Evolutionary conservation across 139 green algal genomes (phyloP), one percentile per base, ranked within the genome.

Genomic region (Astrephomene gubernaculifera): DNA sequence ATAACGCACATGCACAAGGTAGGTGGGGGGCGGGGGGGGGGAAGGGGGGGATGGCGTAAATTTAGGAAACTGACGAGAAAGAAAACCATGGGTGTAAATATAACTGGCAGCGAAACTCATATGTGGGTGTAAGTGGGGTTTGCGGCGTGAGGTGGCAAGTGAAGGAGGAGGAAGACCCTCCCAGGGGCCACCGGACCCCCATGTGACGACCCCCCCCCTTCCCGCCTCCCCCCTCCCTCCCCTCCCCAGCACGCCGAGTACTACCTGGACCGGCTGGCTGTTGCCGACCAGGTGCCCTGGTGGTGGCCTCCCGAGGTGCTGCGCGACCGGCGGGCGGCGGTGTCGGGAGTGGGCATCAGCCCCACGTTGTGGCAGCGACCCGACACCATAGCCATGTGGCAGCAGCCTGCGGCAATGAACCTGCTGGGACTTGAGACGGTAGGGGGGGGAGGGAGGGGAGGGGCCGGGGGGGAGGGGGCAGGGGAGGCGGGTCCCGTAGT

Each of bases 241-340:
- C 57, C n/a, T n/a, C 8, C 76, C 0, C 60, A 83, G 76, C 22
- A 43, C 22, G 57, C 65, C 27, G 76, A 73, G 68, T 60, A 79
- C 38, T 76, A 57, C 63, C 76, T 89, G 75, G 63, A 81, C 24
- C 76, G 86, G 10, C 80, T 91, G 39, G 74, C 88, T 41, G 69
- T 87, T 29, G 64, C 31, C 10, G 83, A 91, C 60, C 68, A 86
- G 79, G 65, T 79, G 53, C 88, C 88, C 36, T 91, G 88, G 88
- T 91, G 88, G 88, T 91, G 88, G 88, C 83, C 83, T 2, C 31
- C 52, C 38, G 63, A 85, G 63, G 63, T 75, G 44, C 79, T 76
- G 44, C 31, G n/a, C 22, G 24, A 41, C 19, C 79, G 79, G 22
- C 63, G 79, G 27, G 64, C 64, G 2, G 63, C 79, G 8, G 76